Evolutionary conservation across 257 asterid species (phyloP), one percentile per base, ranked within the genome.

Genomic region (Scutellaria galericulata): DNA sequence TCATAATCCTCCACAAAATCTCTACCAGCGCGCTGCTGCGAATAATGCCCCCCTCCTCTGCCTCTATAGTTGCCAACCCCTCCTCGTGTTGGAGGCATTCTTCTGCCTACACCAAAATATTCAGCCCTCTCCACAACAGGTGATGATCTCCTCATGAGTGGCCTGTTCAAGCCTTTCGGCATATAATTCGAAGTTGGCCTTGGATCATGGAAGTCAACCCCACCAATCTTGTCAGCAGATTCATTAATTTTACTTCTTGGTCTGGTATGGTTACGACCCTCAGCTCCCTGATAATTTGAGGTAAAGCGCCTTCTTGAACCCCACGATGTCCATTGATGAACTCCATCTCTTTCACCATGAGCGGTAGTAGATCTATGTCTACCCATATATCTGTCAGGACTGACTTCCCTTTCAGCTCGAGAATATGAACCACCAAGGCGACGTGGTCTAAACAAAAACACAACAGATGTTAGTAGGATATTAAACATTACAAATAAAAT

Each of bases 1-100:
- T 85, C 82, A 24, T 68, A 67, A 64, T 82, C 86, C 57, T 81
- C 89, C 68, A 81, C 84, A 57, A 55, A 70, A 58, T 84, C 88
- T 76, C 92, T 77, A 55, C 75, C 64, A 45, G 60, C 73, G 12
- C 80, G 85, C 52, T 78, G 88, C 3, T 78, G 88, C 3, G 88
- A 82, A 77, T 85, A 82, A 74, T 75, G 80, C 44, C 87, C 86
- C 50, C 87, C 87, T 79, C 87, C 87, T 79, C 90, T 72, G 66
- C 78, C 73, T 75, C 88, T 70, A 6, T 82, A 72, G 73, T 75
- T 78, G 66, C 79, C 56, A 9, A 52, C 72, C 41, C 82, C 89
- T 55, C 82, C 89, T 55, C 77, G 79, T n/a, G 77, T 68, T 13
- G 61, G 77, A 0, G 77, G 83, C 22, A 78, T 50, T 78, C 90